A percentile compares a stretch with the other conserved stretches of the same genome.
Conservation (phyloP, 345 rosid species). For the Boechera retrofracta region DNA sequence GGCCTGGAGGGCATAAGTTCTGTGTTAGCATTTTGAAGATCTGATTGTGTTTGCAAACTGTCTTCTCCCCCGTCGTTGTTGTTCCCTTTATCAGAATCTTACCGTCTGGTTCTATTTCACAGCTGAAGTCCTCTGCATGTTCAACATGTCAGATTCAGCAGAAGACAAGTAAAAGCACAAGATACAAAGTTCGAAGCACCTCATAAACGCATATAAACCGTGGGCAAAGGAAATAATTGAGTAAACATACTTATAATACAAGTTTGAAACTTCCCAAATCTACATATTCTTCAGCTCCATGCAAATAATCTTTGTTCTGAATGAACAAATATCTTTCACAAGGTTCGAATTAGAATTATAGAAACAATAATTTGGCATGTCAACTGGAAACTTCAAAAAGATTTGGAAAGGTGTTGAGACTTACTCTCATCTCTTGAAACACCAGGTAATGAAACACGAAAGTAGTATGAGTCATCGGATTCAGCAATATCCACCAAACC, state of each 20-base stretch:
- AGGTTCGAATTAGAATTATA: not conserved
- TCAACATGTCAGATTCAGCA: slow-evolving; percentile 20
- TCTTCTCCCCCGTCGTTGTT: slow-evolving; percentile 75
- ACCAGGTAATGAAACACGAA: slow-evolving; percentile 74
- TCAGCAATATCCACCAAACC: slow-evolving; percentile 72
- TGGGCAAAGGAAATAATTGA: not conserved
- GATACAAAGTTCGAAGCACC: not conserved
- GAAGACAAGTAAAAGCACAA: not conserved
- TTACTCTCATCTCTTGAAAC: slow-evolving; percentile 72
- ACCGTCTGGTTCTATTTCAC: slow-evolving; percentile 67
- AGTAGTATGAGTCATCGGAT: slow-evolving; percentile 61
- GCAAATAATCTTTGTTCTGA: not conserved
- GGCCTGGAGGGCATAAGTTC: slow-evolving; percentile 77
- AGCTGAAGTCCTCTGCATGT: slow-evolving; percentile 71
- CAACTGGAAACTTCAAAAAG: not conserved
- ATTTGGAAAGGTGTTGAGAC: slow-evolving; percentile 28
- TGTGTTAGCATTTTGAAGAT: slow-evolving; percentile 72
- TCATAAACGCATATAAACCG: not conserved
- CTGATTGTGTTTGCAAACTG: slow-evolving; percentile 59
- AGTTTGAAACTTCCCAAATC: not conserved
- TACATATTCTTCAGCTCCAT: not conserved
- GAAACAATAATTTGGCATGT: not conserved
- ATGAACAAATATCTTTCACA: not conserved
- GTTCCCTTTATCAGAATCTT: slow-evolving; percentile 66
- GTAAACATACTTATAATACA: not conserved